Evolutionary conservation across 306 rosid species (phyloP).

Genomic region (Delonix regia): DNA sequence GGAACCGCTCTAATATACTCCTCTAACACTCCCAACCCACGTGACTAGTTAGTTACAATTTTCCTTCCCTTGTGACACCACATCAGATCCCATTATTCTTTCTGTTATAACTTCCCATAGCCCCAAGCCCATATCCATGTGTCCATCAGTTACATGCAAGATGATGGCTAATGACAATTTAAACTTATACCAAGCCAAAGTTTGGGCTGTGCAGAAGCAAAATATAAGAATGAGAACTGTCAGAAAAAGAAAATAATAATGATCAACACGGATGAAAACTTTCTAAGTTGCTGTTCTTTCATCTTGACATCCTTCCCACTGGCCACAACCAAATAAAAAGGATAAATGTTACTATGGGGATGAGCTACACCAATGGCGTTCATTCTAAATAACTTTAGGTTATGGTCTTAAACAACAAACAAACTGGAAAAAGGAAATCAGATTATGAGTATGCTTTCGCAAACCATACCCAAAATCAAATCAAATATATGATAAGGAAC

Average conservation of each 20-base stretch:
- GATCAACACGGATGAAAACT: too few relatives aligned
- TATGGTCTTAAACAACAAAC: constrained; percentile 6
- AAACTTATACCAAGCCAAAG: background rate
- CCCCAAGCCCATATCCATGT: too few relatives aligned
- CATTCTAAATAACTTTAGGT: background rate
- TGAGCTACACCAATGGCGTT: background rate
- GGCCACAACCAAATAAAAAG: background rate
- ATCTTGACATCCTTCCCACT: background rate
- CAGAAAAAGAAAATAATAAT: too few relatives aligned
- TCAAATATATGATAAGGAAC: background rate
- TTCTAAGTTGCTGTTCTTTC: background rate
- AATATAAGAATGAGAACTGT: too few relatives aligned
- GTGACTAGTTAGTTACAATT: too few relatives aligned
- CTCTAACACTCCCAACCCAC: too few relatives aligned
- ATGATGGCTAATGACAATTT: background rate
- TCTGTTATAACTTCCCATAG: too few relatives aligned
- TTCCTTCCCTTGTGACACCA: too few relatives aligned
- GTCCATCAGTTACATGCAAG: background rate
- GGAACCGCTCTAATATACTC: too few relatives aligned
- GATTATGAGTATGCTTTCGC: background rate
- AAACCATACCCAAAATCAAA: constrained; percentile 6
- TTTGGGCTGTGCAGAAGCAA: constrained; percentile 4
- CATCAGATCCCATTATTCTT: too few relatives aligned
- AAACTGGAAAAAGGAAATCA: constrained; percentile 7
- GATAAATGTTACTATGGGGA: background rate